phyloP scores from a whole-genome alignment of 2,329 filamentous ascomycete species.

The Alternaria tenuissima region DNA sequence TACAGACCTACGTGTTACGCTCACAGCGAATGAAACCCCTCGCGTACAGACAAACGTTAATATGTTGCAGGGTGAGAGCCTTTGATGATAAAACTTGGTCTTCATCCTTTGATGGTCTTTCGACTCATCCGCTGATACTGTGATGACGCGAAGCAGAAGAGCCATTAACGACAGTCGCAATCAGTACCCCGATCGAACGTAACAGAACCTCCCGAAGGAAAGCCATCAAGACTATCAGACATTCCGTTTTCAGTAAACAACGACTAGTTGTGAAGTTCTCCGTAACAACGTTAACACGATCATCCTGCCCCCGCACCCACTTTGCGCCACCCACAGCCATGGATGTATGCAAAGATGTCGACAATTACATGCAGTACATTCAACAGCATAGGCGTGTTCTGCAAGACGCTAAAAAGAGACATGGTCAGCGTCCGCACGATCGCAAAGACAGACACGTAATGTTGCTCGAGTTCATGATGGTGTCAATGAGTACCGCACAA shows the following conservation, averaged over 20 bases:
- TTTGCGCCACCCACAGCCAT: not conserved
- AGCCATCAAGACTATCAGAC: not conserved
- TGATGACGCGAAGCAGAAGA: not conserved
- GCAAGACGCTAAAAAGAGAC: slow-evolving; percentile 15
- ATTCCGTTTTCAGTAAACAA: not conserved
- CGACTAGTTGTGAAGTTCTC: too few species aligned
- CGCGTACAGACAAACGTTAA: too few species aligned
- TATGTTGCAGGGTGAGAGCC: not conserved
- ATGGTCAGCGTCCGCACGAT: slow-evolving; percentile 22
- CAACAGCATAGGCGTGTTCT: slow-evolving; percentile 12
- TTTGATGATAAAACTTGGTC: not conserved
- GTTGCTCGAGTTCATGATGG: slow-evolving; percentile 20
- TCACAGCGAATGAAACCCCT: not conserved
- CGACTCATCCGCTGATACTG: not conserved
- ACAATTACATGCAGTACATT: slow-evolving; percentile 2
- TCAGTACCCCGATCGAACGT: too few species aligned
- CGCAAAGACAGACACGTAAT: slow-evolving; percentile 19
- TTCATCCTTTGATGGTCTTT: not conserved
- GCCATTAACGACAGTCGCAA: not conserved
- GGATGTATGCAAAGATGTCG: slow-evolving; percentile 3
- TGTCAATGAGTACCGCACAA: not conserved
- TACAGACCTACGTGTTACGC: not conserved
- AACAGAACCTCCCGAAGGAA: not conserved
- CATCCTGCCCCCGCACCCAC: not conserved
- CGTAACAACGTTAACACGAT: not conserved